Evolutionary conservation across 2,329 filamentous ascomycete species (phyloP).

Genomic region (Botrytis porri): DNA sequence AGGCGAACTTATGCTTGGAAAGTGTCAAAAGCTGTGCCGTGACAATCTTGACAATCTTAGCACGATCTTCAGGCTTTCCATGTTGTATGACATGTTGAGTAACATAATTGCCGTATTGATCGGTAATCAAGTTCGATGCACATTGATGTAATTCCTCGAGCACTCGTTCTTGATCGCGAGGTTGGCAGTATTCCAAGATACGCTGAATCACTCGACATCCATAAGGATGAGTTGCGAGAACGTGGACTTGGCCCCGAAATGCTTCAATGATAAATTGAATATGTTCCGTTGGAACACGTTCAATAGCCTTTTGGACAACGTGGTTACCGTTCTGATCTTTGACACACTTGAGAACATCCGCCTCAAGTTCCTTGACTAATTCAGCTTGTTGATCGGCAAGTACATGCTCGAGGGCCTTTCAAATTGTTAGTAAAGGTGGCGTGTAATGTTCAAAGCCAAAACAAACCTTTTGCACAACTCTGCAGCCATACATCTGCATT

Average conservation of each 20-base stretch:
- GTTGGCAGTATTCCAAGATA: conserved; percentile 78
- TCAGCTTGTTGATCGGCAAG: conserved; percentile 86
- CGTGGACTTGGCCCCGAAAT: conserved; percentile 71
- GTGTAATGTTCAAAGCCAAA: neutral
- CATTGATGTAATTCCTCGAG: conserved; percentile 75
- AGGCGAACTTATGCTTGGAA: conserved; percentile 94
- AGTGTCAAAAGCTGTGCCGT: conserved; percentile 67
- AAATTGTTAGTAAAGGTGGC: conserved; percentile 24
- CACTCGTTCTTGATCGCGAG: conserved; percentile 67
- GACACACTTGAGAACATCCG: conserved; percentile 72
- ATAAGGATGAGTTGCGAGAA: conserved; percentile 75
- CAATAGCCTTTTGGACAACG: conserved; percentile 91
- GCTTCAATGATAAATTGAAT: conserved; percentile 83
- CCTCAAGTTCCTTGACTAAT: conserved; percentile 78
- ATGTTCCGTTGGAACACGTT: conserved; percentile 71
- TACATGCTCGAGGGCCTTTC: conserved; percentile 79
- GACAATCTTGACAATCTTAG: conserved; percentile 70
- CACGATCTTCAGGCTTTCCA: conserved; percentile 69
- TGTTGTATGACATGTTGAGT: conserved; percentile 86
- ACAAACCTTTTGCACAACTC: conserved; percentile 87
- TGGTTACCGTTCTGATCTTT: conserved; percentile 93
- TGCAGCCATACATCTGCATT: conserved; percentile 86
- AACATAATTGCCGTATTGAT: conserved; percentile 96
- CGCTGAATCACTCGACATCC: conserved; percentile 92
- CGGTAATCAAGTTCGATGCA: conserved; percentile 69